Percentiles rank a stretch among this genome's conserved stretches.
Conservation (phyloP, 1,139 yeast genomes). For the Magnusiomyces paraingens region DNA sequence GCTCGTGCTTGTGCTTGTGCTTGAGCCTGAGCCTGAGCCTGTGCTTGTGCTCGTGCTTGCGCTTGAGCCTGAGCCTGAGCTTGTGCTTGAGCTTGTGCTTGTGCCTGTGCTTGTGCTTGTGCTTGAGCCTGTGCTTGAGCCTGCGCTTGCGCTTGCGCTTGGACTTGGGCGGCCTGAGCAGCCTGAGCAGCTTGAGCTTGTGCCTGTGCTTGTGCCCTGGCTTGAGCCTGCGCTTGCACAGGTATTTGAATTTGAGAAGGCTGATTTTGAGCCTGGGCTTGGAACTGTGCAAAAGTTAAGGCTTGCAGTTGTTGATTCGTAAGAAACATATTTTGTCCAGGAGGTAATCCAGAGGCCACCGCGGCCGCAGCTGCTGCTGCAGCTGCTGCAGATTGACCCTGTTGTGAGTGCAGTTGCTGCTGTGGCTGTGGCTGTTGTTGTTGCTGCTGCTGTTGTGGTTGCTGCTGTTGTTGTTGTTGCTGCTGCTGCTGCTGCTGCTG, state of each 20-base stretch:
- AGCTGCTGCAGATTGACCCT: too few species aligned
- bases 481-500: too few species aligned
- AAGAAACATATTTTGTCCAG: too few species aligned
- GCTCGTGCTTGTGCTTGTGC: background rate
- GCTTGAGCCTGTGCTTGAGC: background rate
- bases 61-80: background rate
- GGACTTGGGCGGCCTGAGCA: conserved; percentile 1
- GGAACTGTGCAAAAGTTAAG: too few species aligned
- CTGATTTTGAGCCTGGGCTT: too few species aligned
- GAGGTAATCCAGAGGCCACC: too few species aligned
- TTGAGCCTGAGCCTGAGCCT: conserved; percentile 1
- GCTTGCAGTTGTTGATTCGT: too few species aligned
- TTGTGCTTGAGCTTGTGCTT: conserved; percentile 5
- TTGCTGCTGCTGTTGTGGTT: too few species aligned
- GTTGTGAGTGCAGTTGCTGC: too few species aligned
- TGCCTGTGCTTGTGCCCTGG: background rate
- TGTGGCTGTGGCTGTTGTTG: too few species aligned
- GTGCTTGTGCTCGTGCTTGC: conserved; percentile 3
- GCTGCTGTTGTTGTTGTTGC: too few species aligned
- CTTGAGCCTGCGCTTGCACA: background rate
- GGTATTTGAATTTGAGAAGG: background rate
- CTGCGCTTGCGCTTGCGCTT: conserved; percentile 4
- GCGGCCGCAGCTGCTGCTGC: too few species aligned
- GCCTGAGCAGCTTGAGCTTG: background rate
- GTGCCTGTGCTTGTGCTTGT: conserved; percentile 5